Conservation (phyloP, 2,329 filamentous ascomycete species). For the Graphiopsis chlorocephala region DNA sequence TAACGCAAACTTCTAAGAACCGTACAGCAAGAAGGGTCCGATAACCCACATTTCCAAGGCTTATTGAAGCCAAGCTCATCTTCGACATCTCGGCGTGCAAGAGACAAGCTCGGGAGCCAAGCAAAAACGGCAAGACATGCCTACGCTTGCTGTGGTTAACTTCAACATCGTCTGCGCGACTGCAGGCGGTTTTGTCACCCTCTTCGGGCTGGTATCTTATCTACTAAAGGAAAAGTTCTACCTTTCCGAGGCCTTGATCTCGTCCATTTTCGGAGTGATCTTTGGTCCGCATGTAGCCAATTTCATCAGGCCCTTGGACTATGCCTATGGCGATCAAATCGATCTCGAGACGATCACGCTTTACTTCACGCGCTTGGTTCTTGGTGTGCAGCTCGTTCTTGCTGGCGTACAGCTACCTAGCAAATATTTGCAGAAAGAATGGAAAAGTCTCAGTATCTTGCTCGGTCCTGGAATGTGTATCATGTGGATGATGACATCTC, state of each 20-base stretch:
- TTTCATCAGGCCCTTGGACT: slow-evolving; percentile 69
- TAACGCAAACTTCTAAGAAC: neutral
- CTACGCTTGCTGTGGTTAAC: slow-evolving; percentile 63
- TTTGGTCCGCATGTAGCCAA: slow-evolving; percentile 78
- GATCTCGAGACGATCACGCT: slow-evolving; percentile 72
- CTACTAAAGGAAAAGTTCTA: slow-evolving; percentile 88
- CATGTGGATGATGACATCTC: slow-evolving; percentile 83
- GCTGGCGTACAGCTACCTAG: slow-evolving; percentile 85
- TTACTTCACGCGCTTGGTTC: slow-evolving; percentile 80
- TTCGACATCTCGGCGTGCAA: neutral
- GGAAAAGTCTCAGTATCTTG: slow-evolving; percentile 70
- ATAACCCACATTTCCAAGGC: slow-evolving; percentile 5
- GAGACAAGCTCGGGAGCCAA: neutral
- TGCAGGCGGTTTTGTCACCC: slow-evolving; percentile 79
- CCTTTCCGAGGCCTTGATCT: slow-evolving; percentile 88
- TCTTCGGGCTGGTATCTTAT: slow-evolving; percentile 90
- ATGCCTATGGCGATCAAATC: slow-evolving; percentile 57
- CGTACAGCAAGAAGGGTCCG: slow-evolving; percentile 7
- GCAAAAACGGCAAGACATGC: slow-evolving; percentile 44
- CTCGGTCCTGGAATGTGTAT: slow-evolving; percentile 79
- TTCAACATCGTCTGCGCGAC: slow-evolving; percentile 83
- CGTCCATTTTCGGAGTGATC: slow-evolving; percentile 71
- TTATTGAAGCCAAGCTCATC: slow-evolving; percentile 6
- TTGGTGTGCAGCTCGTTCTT: slow-evolving; percentile 85
- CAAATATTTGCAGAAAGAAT: slow-evolving; percentile 75